Percentiles rank a stretch among this genome's conserved stretches.
phyloP scores from a whole-genome alignment of 768 basidiomycete genomes.

The Hortiboletus flavorubellus region DNA sequence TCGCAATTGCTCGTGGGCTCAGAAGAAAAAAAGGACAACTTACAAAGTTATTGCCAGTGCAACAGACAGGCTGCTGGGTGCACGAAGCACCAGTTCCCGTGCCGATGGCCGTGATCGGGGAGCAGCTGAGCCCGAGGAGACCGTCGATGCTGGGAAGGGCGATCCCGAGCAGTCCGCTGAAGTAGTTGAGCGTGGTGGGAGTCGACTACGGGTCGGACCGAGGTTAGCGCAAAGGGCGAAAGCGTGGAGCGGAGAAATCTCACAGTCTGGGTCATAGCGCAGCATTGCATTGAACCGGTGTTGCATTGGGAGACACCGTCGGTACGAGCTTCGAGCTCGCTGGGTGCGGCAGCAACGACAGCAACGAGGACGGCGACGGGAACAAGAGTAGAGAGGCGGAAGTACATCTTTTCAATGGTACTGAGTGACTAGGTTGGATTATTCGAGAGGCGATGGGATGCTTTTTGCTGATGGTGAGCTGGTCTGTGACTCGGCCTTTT shows the following conservation, averaged over 20 bases:
- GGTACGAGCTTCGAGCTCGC: no score
- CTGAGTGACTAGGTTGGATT: no score
- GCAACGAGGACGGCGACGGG: no score
- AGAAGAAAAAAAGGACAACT: background rate
- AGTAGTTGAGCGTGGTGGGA: background rate
- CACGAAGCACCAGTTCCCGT: background rate
- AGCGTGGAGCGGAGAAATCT: background rate
- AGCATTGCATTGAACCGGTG: background rate
- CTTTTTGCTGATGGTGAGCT: background rate
- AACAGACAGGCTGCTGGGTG: background rate
- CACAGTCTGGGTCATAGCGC: background rate
- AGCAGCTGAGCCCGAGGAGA: slow-evolving; percentile 4
- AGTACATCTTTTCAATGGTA: no score
- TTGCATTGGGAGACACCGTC: no score
- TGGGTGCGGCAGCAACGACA: no score
- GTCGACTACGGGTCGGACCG: background rate
- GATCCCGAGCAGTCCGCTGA: background rate
- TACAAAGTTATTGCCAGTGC: background rate
- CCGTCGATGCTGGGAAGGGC: background rate
- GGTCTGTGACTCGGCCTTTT: background rate
- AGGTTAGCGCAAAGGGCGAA: background rate
- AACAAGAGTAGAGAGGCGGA: no score
- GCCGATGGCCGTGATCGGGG: background rate
- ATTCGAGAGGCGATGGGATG: background rate
- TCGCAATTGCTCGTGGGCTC: no score